Conservation (phyloP, 1,284 basidiomycete species). For the Phenoliferia sp. region DNA sequence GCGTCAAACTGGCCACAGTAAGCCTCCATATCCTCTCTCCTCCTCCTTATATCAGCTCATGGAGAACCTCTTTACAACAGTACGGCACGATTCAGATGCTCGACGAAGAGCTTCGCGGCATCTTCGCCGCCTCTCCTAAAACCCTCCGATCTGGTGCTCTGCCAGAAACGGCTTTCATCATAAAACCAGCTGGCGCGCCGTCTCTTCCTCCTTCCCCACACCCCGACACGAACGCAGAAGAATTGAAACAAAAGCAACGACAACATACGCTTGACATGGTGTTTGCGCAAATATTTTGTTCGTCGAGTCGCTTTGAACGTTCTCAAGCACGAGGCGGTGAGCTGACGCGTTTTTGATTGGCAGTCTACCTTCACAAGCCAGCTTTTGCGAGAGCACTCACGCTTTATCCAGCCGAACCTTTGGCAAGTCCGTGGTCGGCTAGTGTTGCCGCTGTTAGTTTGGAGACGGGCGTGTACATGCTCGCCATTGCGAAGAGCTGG, state of each 20-base stretch:
- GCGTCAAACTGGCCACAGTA: slow-evolving; percentile 44
- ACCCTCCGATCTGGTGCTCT: slow-evolving; percentile 13
- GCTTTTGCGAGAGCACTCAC: slow-evolving; percentile 27
- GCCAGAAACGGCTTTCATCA: slow-evolving; percentile 13
- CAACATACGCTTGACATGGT: slow-evolving; percentile 24
- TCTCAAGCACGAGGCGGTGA: background rate
- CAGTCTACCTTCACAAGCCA: slow-evolving; percentile 32
- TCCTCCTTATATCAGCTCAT: background rate
- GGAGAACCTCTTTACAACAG: background rate
- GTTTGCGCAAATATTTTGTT: slow-evolving; percentile 21
- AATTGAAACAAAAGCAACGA: slow-evolving; percentile 3
- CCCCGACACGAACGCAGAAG: background rate
- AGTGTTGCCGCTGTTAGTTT: slow-evolving; percentile 28
- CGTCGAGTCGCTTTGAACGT: background rate
- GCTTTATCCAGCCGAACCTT: slow-evolving; percentile 25
- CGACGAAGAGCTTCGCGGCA: slow-evolving; percentile 42
- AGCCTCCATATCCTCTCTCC: background rate
- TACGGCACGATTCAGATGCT: slow-evolving; percentile 46
- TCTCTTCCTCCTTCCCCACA: background rate
- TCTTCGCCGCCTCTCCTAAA: slow-evolving; percentile 15
- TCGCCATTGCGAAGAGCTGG: slow-evolving; percentile 29
- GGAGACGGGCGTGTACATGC: slow-evolving; percentile 30
- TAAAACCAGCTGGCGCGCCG: slow-evolving; percentile 9
- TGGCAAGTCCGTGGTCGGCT: slow-evolving; percentile 24
- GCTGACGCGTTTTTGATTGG: background rate